These are phyloP conservation scores for Dactylis glomerata DNA, from an alignment of 176 grass and related monocot genomes.

Conservation along the genomic window DNA sequence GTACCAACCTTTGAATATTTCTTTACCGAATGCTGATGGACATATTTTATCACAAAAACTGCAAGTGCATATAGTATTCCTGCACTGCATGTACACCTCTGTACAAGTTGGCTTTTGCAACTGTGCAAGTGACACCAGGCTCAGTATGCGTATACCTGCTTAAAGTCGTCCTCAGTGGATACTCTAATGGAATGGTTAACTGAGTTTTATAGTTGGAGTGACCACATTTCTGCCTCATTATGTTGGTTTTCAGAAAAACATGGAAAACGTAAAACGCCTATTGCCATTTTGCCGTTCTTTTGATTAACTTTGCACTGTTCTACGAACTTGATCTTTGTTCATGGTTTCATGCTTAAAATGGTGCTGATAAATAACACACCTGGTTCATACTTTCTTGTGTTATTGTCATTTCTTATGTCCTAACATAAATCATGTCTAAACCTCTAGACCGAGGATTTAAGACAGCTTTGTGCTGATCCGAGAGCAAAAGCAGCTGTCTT, in stretches of 20 bases:
- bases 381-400: background rate
- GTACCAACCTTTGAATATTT: background rate
- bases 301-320: background rate
- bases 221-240: background rate
- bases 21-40: background rate
- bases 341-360: background rate
- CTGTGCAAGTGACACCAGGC: background rate
- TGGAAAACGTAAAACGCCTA: background rate
- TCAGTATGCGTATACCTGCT: background rate
- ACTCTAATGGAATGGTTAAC: background rate
- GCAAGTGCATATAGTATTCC: background rate
- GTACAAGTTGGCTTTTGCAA: background rate
- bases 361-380: background rate
- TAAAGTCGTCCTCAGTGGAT: background rate
- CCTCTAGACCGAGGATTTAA: constrained; percentile 65
- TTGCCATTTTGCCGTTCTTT: background rate
- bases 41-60: background rate
- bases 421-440: constrained; percentile 13
- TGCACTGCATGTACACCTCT: background rate
- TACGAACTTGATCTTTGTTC: background rate
- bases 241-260: background rate
- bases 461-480: constrained; percentile 62
- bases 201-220: background rate
- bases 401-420: background rate
- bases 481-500: constrained; percentile 70